Evolutionary conservation across 164 flowering plant genomes (phyloP), one percentile per base, ranked within the genome.

Genomic region (Saururus chinensis): DNA sequence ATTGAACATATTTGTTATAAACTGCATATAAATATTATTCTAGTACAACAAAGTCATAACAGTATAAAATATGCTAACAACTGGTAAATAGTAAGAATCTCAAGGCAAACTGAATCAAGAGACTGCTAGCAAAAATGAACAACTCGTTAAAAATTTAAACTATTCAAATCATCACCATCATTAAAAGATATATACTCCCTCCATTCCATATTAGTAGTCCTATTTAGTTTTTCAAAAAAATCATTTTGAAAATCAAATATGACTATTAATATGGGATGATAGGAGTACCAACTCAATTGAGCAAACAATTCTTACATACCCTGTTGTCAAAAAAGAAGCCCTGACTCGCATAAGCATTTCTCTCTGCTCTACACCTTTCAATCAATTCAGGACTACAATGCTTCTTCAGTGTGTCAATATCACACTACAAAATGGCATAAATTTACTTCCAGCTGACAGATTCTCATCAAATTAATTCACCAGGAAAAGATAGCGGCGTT

Each of bases 321-420:
- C 87, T 91, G 80, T 91, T 82, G 66, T 87, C 93, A 42, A 84
- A 87, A 77, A 85, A 82, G 52, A 87, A 77, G 56, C 84, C 93
- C 73, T 87, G 89, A 73, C 80, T 80, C 70, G 76, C 81, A 73
- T 62, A 86, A 60, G 82, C 93, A 30, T 60, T 68, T 21, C 61
- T 88, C 72, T 88, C 96, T 54, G 92, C 93, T 73, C 74, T 76
- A 72, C 96, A 89, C 53, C 93, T 76, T 71, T 86, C 93, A 64
- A 89, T 80, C 49, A 95, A 87, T 80, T 85, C 93, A 60, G 82
- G 67, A 70, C 79, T 72, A 64, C 99, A 91, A 60, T 80, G 81
- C 71, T 87, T 84, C 69, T 79, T 79, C 80, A 95, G 71, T 35
- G 78, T 75, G 70, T 83, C 84, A 25, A 62, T 64, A 74, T 95